Evolutionary conservation across 2,329 filamentous ascomycete species (phyloP).

Genomic region (Huntiella bhutanensis): DNA sequence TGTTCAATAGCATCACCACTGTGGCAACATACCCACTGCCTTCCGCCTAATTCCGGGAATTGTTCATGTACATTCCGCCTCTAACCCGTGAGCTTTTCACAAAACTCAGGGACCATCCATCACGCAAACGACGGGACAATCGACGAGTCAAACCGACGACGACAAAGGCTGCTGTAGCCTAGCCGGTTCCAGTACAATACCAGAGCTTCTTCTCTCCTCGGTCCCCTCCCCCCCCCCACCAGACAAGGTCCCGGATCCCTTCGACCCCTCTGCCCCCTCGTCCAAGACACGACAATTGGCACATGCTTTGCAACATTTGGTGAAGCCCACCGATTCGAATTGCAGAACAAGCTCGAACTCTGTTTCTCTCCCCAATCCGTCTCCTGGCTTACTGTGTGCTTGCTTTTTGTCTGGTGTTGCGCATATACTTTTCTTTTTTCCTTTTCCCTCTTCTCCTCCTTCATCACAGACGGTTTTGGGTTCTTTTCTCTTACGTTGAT

Average conservation of each 20-base stretch:
- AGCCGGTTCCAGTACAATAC: not conserved
- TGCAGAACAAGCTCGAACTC: not conserved
- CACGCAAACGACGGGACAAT: no score
- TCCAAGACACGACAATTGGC: not conserved
- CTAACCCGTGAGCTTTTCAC: no score
- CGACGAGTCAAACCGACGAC: no score
- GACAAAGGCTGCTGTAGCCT: no score
- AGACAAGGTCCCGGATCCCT: constrained; percentile 1
- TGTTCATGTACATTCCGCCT: no score
- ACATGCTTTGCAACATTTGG: no score
- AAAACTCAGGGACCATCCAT: no score
- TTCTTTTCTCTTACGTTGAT: no score
- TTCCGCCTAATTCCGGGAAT: no score
- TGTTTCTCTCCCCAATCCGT: not conserved
- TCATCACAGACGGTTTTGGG: not conserved
- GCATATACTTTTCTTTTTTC: constrained; percentile 1
- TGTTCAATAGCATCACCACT: no score
- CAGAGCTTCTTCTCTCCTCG: not conserved
- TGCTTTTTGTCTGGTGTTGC: constrained; percentile 3
- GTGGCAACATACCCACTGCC: no score
- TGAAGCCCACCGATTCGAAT: not conserved
- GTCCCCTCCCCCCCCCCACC: not conserved
- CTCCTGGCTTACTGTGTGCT: not conserved
- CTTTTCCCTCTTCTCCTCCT: not conserved
- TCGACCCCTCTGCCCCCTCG: not conserved